phyloP scores from a whole-genome alignment of 139 green algal genomes.

The Eudorina sp. region DNA sequence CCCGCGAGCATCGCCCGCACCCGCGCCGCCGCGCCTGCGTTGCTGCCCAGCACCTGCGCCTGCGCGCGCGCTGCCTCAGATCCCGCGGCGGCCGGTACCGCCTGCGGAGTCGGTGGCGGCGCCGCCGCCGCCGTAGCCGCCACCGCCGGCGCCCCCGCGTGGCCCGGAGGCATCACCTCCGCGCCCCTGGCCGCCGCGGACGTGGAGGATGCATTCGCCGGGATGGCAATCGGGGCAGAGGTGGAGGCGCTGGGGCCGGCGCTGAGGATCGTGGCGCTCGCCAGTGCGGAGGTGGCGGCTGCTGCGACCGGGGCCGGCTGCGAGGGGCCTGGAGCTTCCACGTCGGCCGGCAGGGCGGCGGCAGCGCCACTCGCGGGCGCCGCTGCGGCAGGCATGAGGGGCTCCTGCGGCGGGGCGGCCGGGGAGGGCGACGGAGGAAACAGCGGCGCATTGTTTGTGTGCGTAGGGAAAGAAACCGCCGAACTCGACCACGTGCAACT shows the following conservation, averaged over 20 bases:
- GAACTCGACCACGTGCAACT: too few relatives aligned
- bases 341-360: not conserved
- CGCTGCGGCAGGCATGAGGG: not conserved
- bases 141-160: not conserved
- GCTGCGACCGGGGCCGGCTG: not conserved
- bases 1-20: not conserved
- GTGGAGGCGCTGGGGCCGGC: not conserved
- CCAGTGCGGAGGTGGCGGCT: not conserved
- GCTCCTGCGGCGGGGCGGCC: not conserved
- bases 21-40: not conserved
- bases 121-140: not conserved
- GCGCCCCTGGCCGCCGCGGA: not conserved
- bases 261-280: not conserved
- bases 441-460: too few relatives aligned
- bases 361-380: not conserved
- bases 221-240: not conserved
- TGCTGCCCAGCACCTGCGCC: not conserved
- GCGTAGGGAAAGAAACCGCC: too few relatives aligned
- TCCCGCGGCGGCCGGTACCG: not conserved
- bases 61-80: not conserved
- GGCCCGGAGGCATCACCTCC: too few relatives aligned
- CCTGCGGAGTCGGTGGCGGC: not conserved
- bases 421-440: not conserved
- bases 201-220: not conserved
- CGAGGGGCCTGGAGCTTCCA: conserved; percentile 7